Conservation (phyloP, 2,329 filamentous ascomycete species). For the Cadophora malorum region DNA sequence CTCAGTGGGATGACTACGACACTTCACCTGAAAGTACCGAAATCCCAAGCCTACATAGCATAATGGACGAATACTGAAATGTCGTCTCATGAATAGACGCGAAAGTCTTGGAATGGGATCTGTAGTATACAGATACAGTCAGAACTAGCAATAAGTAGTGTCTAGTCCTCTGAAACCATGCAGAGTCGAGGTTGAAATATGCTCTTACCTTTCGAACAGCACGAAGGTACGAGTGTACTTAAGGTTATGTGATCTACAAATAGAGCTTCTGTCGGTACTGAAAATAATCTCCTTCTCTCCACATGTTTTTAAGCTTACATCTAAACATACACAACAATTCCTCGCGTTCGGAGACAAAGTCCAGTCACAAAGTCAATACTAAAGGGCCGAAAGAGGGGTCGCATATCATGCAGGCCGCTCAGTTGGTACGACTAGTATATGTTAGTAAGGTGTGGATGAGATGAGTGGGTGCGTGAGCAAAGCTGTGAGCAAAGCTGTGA, state of each 20-base stretch:
- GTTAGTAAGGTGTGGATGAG: background rate
- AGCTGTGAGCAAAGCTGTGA: background rate
- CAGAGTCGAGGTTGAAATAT: background rate
- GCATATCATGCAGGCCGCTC: slow-evolving; percentile 8
- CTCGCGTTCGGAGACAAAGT: background rate
- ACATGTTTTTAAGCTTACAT: slow-evolving; percentile 7
- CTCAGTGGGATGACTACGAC: too few species aligned
- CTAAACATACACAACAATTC: background rate
- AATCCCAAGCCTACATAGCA: background rate
- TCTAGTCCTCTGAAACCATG: background rate
- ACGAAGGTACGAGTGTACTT: slow-evolving; percentile 8
- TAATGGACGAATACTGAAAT: background rate
- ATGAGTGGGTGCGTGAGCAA: background rate
- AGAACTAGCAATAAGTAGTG: background rate
- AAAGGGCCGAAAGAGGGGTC: slow-evolving; percentile 1
- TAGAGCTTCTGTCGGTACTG: slow-evolving; percentile 9
- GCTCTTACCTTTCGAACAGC: background rate
- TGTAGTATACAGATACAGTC: background rate
- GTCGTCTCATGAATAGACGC: too few species aligned
- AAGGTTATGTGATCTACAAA: background rate
- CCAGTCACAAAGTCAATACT: background rate
- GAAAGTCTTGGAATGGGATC: too few species aligned
- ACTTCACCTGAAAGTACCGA: background rate
- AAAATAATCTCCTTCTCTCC: background rate
- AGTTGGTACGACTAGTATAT: background rate